Base-by-base conservation (phyloP, 2,329 filamentous ascomycete species). In the Trichoderma sp. region DNA sequence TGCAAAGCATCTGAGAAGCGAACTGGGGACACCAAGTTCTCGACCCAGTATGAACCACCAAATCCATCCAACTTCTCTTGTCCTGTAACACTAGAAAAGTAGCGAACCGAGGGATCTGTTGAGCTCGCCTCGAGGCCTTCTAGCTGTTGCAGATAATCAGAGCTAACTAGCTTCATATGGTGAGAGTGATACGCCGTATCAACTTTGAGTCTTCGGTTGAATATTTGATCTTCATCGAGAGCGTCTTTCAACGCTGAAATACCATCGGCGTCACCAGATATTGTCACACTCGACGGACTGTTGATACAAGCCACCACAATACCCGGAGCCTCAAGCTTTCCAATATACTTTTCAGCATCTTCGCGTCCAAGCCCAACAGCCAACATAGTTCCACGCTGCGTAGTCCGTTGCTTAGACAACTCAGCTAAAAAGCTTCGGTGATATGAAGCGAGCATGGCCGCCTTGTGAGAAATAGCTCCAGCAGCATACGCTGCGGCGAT, bases 401-500 rank as follows among this genome's bases (percentile, higher is more conserved):
- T 35, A 29, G 71, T 68, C 3, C 21, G 33, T 16, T 73, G 62
- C 29, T 77, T 76, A 1, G 75, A 76, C n/a, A 68, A 35, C 4
- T 74, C 76, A 9, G 69, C 59, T 4, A 72, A 14, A 38, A 79
- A 63, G 45, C 80, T 79, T 16, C 79, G 72, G 67, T 77, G 77
- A 64, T 80, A 82, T 1, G 81, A 78, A 27, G 79, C 75, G 27
- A 76, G 73, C 67, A 81, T 76, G 14, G 80, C 79, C 16, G 76
- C 62, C 14, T 77, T 63, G 6, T 75, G 72, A 3, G 74, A 68
- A 5, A 82, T 66, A 14, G 71, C 71, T 1, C 81, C 81, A 2
- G 80, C 79, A 14, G 81, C 82, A 76, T 85, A 86, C 3, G 85
- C 85, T 2, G 85, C 85, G 0, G 82, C 83, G 27, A 85, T 80